Evolutionary conservation across 2,329 filamentous ascomycete genomes (phyloP).

Genomic region (Xenoacremonium recifei): DNA sequence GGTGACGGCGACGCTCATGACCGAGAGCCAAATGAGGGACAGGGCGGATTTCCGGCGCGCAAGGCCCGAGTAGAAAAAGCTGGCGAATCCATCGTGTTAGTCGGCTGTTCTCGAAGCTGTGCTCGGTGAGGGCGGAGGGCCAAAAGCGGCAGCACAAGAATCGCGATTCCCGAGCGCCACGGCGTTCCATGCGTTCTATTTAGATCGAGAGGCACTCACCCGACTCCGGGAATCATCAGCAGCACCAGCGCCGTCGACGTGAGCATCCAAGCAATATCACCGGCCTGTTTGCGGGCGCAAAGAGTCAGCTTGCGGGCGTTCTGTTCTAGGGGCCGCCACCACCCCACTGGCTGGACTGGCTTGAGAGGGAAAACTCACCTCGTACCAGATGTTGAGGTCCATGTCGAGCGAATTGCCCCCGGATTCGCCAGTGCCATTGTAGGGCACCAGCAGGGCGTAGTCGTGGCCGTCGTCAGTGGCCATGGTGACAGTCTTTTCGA

Average conservation of each 20-base stretch:
- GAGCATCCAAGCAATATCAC: slow-evolving; percentile 85
- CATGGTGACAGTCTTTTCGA: too few species aligned
- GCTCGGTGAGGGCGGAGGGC: too few species aligned
- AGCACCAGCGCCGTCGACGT: slow-evolving; percentile 78
- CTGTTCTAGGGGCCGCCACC: too few species aligned
- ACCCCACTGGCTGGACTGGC: neutral
- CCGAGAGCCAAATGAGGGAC: slow-evolving; percentile 85
- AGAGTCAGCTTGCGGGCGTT: slow-evolving; percentile 27
- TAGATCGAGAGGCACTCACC: slow-evolving; percentile 46
- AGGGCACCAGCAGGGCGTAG: slow-evolving; percentile 50
- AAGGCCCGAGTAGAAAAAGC: slow-evolving; percentile 90
- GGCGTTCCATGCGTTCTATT: too few species aligned
- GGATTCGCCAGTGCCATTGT: slow-evolving; percentile 62
- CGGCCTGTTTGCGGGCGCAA: slow-evolving; percentile 52
- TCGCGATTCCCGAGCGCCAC: too few species aligned
- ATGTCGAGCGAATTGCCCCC: slow-evolving; percentile 68
- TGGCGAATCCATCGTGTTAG: slow-evolving; percentile 22
- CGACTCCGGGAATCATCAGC: slow-evolving; percentile 91
- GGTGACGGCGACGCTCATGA: slow-evolving; percentile 81
- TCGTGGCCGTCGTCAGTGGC: slow-evolving; percentile 22
- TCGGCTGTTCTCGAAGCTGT: slow-evolving; percentile 5
- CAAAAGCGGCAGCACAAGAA: too few species aligned
- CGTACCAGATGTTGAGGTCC: slow-evolving; percentile 77
- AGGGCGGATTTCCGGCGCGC: slow-evolving; percentile 86
- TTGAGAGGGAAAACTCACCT: slow-evolving; percentile 45